These are phyloP conservation scores for Hypoxylon sp. DNA, from an alignment of 2,329 filamentous ascomycete species.

Conservation along the genomic window DNA sequence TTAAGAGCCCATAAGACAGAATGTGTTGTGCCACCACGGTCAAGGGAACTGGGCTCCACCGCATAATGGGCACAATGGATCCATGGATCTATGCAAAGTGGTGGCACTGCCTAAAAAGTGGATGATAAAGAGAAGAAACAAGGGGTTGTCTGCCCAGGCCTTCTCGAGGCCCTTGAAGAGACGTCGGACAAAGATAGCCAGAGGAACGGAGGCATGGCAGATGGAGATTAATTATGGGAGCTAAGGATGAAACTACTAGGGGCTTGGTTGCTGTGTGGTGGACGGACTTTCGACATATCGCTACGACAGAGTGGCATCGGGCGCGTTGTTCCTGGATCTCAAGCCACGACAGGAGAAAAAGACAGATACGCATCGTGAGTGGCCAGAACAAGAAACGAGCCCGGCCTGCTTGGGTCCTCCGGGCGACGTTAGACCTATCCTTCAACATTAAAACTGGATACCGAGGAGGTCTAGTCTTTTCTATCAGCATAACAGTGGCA, in stretches of 20 bases:
- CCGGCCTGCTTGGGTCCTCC: constrained; percentile 14
- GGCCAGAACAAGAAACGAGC: constrained; percentile 20
- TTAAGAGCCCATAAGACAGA: constrained; percentile 37
- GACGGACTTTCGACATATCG: constrained; percentile 9
- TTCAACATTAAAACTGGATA: constrained; percentile 16
- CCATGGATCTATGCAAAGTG: constrained; percentile 36
- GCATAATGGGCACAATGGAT: constrained; percentile 32
- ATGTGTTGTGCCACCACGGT: constrained; percentile 21
- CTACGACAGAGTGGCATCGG: constrained; percentile 32
- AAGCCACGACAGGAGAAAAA: constrained; percentile 29
- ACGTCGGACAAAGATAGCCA: constrained; percentile 40
- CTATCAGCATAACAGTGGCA: constrained; percentile 26
- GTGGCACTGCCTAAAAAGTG: constrained; percentile 36
- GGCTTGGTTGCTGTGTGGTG: not conserved
- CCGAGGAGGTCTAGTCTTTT: constrained; percentile 6
- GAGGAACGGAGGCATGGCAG: constrained; percentile 38
- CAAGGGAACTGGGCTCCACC: constrained; percentile 21
- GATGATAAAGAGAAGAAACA: constrained; percentile 26
- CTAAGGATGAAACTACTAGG: constrained; percentile 41
- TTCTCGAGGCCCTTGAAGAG: constrained; percentile 21
- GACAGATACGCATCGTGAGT: constrained; percentile 23
- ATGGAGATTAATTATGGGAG: constrained; percentile 42
- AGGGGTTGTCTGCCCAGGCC: constrained; percentile 1
- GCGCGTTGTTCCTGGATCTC: constrained; percentile 39
- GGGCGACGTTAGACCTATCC: constrained; percentile 9